Evolutionary conservation across 176 grass and related monocot species (phyloP).

Genomic region (Poa annua): DNA sequence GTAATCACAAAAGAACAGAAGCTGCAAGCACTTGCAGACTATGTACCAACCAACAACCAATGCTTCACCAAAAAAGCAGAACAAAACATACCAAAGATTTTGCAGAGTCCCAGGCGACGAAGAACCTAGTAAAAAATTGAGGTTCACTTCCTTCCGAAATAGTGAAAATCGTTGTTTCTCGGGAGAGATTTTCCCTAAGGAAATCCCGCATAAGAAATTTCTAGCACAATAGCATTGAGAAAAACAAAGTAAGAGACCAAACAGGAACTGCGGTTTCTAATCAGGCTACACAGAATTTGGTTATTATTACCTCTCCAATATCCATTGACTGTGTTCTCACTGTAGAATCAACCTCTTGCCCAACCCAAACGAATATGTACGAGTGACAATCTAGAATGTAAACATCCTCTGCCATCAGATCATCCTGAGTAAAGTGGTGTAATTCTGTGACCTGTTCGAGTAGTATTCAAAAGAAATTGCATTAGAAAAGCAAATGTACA

Average conservation of each 20-base stretch:
- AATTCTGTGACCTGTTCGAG: conserved; percentile 78
- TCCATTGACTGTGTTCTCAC: conserved; percentile 68
- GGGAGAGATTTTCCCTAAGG: conserved; percentile 86
- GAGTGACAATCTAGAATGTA: conserved; percentile 83
- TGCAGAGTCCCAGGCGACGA: conserved; percentile 72
- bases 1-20: conserved; percentile 10
- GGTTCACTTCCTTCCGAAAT: conserved; percentile 86
- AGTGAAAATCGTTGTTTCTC: conserved; percentile 73
- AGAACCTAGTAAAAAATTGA: conserved; percentile 89
- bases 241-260: conserved; percentile 13
- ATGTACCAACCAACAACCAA: conserved; percentile 34
- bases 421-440: conserved; percentile 89
- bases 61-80: background rate
- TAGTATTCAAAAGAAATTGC: conserved; percentile 28
- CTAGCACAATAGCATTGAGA: conserved; percentile 45
- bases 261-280: background rate
- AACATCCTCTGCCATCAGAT: conserved; percentile 93
- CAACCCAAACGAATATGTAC: conserved; percentile 85
- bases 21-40: background rate
- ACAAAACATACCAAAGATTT: conserved; percentile 72
- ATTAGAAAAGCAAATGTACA: conserved; percentile 25
- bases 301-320: conserved; percentile 76
- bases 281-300: background rate
- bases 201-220: conserved; percentile 89
- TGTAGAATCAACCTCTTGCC: conserved; percentile 82